Evolutionary conservation across 495 filamentous ascomycete species (phyloP).

Genomic region (Articulospora tetracladia): DNA sequence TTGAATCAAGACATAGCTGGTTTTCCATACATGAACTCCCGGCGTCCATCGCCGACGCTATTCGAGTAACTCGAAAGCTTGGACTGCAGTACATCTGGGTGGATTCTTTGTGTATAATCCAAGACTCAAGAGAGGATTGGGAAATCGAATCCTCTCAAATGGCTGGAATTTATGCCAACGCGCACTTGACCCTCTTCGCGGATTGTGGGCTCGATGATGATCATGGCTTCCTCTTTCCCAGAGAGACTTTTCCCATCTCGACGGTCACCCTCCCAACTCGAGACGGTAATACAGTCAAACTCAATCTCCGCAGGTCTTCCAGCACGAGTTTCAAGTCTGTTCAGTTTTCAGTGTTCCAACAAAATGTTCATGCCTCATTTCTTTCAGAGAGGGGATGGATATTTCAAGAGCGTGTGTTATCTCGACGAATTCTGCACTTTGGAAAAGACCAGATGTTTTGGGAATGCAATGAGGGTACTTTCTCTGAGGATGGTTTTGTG

Average conservation of each 20-base stretch:
- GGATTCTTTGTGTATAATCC: slow-evolving; percentile 4
- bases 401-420: slow-evolving; percentile 18
- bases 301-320: background rate
- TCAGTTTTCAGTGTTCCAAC: background rate
- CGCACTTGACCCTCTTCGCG: background rate
- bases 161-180: background rate
- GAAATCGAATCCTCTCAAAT: background rate
- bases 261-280: background rate
- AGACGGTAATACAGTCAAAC: background rate
- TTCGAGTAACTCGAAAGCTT: background rate
- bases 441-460: slow-evolving; percentile 5
- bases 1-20: background rate
- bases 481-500: background rate
- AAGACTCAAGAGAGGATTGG: slow-evolving; percentile 6
- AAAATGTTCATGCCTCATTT: background rate
- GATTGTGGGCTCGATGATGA: background rate
- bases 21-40: background rate
- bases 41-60: background rate
- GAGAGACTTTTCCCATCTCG: background rate
- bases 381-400: slow-evolving; percentile 6
- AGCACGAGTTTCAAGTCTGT: background rate
- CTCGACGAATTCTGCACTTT: slow-evolving; percentile 16
- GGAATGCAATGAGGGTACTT: background rate
- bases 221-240: background rate
- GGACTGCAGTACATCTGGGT: slow-evolving; percentile 6